Evolutionary conservation across 805 yeast species (phyloP).

Genomic region (Saccharomycopsis sp.): DNA sequence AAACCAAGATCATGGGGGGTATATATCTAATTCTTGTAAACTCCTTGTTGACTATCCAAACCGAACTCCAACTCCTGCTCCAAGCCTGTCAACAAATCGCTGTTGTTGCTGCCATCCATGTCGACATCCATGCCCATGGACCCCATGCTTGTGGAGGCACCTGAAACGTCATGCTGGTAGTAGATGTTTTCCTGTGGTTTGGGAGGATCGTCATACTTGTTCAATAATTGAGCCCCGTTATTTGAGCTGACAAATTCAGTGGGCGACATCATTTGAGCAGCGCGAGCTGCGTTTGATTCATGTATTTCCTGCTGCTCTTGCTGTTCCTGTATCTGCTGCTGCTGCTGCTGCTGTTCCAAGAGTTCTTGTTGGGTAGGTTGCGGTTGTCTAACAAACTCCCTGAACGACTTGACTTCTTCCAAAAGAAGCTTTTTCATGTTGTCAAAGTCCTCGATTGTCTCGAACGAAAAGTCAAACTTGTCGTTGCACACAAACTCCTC

Average conservation of each 20-base stretch:
- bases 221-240: constrained; percentile 14
- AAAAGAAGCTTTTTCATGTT: constrained; percentile 68
- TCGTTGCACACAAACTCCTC: constrained; percentile 82
- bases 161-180: constrained; percentile 19
- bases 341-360: constrained; percentile 26
- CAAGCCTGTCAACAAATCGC: constrained; percentile 34
- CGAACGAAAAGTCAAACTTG: constrained; percentile 83
- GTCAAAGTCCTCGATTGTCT: constrained; percentile 70
- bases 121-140: constrained; percentile 19
- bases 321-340: constrained; percentile 27
- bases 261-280: constrained; percentile 23
- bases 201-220: constrained; percentile 37
- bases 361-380: constrained; percentile 28
- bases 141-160: neutral
- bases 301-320: constrained; percentile 18
- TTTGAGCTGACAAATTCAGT: constrained; percentile 20
- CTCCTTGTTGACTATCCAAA: constrained; percentile 37
- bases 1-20: neutral
- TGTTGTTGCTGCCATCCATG: constrained; percentile 19
- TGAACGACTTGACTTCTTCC: constrained; percentile 68
- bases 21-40: constrained; percentile 5
- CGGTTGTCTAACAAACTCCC: constrained; percentile 76
- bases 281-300: constrained; percentile 18
- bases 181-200: constrained; percentile 46
- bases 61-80: constrained; percentile 65